Conservation (phyloP, 1,284 basidiomycete genomes). For the Melanopsichium pennsylvanicum region DNA sequence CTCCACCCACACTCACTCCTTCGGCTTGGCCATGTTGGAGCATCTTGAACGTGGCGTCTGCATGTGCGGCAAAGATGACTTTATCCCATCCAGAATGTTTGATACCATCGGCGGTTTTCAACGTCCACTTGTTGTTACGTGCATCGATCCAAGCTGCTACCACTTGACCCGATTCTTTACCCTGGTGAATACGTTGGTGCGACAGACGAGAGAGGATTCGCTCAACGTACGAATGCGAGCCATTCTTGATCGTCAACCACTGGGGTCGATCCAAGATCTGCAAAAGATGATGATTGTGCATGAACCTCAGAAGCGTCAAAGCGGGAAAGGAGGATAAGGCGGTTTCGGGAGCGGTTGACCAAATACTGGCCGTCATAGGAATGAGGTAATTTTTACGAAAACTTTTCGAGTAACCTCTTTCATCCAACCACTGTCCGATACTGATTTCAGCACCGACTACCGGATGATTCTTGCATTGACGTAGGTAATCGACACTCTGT, state of each 20-base stretch:
- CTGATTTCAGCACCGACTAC: conserved; percentile 67
- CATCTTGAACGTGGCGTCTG: conserved; percentile 74
- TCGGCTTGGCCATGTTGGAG: conserved; percentile 66
- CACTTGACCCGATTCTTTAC: conserved; percentile 13
- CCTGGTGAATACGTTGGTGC: conserved; percentile 19
- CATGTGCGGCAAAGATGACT: conserved; percentile 80
- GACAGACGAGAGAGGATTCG: conserved; percentile 36
- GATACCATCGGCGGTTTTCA: conserved; percentile 68
- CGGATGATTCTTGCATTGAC: conserved; percentile 22
- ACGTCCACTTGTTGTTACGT: conserved; percentile 22
- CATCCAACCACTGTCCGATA: conserved; percentile 76
- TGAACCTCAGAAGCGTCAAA: conserved; percentile 76
- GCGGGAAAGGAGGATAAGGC: conserved; percentile 78
- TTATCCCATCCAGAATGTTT: conserved; percentile 69
- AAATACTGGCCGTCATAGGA: conserved; percentile 70
- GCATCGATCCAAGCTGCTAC: conserved; percentile 19
- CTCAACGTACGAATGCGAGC: conserved; percentile 67
- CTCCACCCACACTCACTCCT: conserved; percentile 71
- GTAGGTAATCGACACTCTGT: conserved; percentile 69
- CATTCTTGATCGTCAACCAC: conserved; percentile 79
- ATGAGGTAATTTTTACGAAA: conserved; percentile 82
- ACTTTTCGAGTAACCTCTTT: conserved; percentile 74
- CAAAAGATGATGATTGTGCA: conserved; percentile 81
- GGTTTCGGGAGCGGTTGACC: conserved; percentile 79
- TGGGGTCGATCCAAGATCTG: conserved; percentile 78